Evolutionary conservation across 2,329 filamentous ascomycete species (phyloP).

Genomic region (Aspergillus candidus): DNA sequence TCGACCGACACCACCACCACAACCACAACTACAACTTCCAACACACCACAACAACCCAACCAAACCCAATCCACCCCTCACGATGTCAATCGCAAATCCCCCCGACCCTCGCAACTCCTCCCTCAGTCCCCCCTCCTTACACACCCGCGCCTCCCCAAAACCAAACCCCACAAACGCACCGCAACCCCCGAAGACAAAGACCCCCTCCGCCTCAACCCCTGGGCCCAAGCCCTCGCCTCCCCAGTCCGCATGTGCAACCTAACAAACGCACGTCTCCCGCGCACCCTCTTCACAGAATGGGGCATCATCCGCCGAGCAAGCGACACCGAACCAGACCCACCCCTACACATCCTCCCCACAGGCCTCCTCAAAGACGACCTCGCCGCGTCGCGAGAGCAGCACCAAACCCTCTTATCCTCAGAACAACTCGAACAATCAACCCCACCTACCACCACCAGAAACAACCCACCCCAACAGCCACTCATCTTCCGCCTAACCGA

Average conservation of each 20-base stretch:
- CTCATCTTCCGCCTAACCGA: conserved; percentile 25
- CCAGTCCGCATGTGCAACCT: conserved; percentile 29
- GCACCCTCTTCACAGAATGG: conserved; percentile 29
- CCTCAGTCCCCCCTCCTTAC: conserved; percentile 33
- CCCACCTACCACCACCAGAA: no score
- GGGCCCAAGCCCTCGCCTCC: conserved; percentile 36
- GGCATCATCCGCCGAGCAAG: conserved; percentile 28
- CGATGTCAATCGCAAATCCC: background rate
- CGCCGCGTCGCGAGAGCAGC: background rate
- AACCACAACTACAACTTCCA: background rate
- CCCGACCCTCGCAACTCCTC: conserved; percentile 27
- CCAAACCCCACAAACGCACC: conserved; percentile 19
- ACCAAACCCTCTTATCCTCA: no score
- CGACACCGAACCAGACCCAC: background rate
- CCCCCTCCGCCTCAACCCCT: conserved; percentile 33
- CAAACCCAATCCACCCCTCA: no score
- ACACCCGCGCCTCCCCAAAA: conserved; percentile 12
- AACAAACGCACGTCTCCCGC: conserved; percentile 30
- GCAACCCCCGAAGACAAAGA: conserved; percentile 21
- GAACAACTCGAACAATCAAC: no score
- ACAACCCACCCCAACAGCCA: background rate
- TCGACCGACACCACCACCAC: background rate
- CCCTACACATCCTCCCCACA: conserved; percentile 24
- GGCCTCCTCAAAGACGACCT: conserved; percentile 28
- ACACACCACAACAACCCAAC: background rate